Percentiles rank a stretch among this genome's conserved stretches.
phyloP scores from a whole-genome alignment of 1,284 basidiomycete species.

The Cutaneotrichosporon cyanovorans region DNA sequence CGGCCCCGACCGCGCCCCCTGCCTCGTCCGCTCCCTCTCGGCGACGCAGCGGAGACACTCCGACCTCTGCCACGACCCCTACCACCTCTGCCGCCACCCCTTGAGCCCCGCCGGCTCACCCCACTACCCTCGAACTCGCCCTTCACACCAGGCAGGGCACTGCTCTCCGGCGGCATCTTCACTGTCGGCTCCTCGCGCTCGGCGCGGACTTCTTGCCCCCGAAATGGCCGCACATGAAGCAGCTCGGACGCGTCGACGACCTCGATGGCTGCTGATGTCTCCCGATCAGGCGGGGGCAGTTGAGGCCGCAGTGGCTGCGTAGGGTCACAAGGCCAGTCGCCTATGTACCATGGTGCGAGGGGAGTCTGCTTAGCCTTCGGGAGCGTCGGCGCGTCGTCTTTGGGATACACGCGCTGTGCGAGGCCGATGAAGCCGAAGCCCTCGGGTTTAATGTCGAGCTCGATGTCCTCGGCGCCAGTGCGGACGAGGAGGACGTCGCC shows the following conservation, averaged over 20 bases:
- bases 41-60: too few species aligned
- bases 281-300: neutral
- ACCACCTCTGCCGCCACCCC: too few species aligned
- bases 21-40: too few species aligned
- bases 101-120: too few species aligned
- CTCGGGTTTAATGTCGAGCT: constrained; percentile 25
- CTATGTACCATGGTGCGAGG: constrained; percentile 9
- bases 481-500: constrained; percentile 34
- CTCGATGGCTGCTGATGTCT: neutral
- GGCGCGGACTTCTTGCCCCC: neutral
- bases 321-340: constrained; percentile 7
- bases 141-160: too few species aligned
- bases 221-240: neutral
- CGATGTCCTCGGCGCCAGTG: constrained; percentile 23
- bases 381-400: neutral
- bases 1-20: too few species aligned
- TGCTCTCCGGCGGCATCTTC: too few species aligned
- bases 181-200: neutral
- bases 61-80: too few species aligned
- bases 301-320: constrained; percentile 6
- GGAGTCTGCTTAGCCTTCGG: neutral
- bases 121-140: too few species aligned
- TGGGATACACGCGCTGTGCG: neutral
- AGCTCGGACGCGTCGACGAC: neutral
- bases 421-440: constrained; percentile 37